Evolutionary conservation across 2,329 filamentous ascomycete species (phyloP), one percentile per base, ranked within the genome.

Genomic region (Ophiostoma ulmi): DNA sequence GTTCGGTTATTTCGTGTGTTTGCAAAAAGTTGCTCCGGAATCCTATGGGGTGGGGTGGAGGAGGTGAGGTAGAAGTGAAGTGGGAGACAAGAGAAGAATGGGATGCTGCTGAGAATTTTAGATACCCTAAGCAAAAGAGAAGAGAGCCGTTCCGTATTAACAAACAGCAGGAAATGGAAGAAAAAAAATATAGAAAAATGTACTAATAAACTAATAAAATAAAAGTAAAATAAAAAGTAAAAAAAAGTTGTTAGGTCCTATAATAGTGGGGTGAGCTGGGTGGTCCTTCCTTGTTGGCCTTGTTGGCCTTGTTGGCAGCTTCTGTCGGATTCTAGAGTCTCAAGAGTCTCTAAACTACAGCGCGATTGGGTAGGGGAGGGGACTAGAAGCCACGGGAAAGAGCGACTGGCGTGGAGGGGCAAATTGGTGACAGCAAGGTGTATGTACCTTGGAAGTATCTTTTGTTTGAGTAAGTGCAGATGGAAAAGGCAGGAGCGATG

Each of bases 41-140:
- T 64, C 61, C 61, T 38, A 38, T 64, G 35, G 61, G 11, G 61
- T 64, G 61, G 63, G 63, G 63, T 65, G 61, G 61, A 64, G 61
- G 61, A 64, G 61, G 20, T 38, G 36, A 39, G 36, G 63, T 65
- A 65, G 63, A 65, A 65, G 63, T 65, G 58, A 22, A 22, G 63
- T 39, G 63, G 63, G 63, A 65, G 36, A 39, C 63, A 17, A 65
- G 13, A 36, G 35, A 39, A 39, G n/a, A 20, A 39, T 65, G 36
- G 63, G 63, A 65, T 65, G 7, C 36, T 65, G 63, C 36, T 65
- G 63, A 65, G 63, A 65, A 65, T 65, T 65, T 39, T 6, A 65
- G 61, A 65, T 39, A 39, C 61, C 31, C 61, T 64, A 64, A 64
- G 44, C 52, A 58, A 17, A 58, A 58, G 17, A 14, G 17, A n/a